phyloP scores from a whole-genome alignment of 2,329 filamentous ascomycete genomes.

The Ophiostoma piceae region DNA sequence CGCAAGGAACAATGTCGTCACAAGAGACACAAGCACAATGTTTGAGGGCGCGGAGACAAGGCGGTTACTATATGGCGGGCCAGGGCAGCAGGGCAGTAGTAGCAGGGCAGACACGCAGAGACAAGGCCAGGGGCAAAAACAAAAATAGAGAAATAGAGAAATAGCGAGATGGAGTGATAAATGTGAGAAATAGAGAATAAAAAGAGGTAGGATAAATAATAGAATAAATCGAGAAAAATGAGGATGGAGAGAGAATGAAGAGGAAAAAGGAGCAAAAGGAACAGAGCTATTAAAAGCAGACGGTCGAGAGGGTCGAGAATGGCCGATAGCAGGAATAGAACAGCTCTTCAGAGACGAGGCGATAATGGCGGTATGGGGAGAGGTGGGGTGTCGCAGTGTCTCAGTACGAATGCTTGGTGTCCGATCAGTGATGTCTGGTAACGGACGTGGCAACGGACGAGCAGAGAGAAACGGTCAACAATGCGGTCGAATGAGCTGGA shows the following conservation, averaged over 20 bases:
- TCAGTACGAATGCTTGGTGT: not conserved
- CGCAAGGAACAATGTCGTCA: slow-evolving; percentile 3
- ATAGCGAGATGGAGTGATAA: not conserved
- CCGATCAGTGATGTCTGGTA: not conserved
- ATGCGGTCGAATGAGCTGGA: not conserved
- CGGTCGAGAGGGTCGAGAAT: not conserved
- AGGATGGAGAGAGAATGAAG: not conserved
- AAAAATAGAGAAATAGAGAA: not conserved
- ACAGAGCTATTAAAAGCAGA: not conserved
- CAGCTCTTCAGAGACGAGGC: not conserved
- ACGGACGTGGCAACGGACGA: not conserved
- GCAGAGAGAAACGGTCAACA: not conserved
- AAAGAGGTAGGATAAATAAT: not conserved
- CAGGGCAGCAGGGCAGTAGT: not conserved
- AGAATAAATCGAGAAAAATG: not conserved
- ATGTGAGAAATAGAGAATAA: not conserved
- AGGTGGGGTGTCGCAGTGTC: not conserved
- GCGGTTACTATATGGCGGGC: slow-evolving; percentile 12
- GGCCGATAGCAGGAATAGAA: slow-evolving; percentile 9
- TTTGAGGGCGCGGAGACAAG: not conserved
- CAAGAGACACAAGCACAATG: not conserved
- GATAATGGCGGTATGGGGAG: slow-evolving; percentile 13
- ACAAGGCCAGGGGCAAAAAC: not conserved
- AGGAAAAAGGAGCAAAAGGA: not conserved
- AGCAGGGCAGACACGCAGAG: not conserved